A percentile compares a stretch with the other conserved stretches of the same genome.
Evolutionary conservation across 1,284 basidiomycete species (phyloP).

Genomic region (Psilocybe mexicana): DNA sequence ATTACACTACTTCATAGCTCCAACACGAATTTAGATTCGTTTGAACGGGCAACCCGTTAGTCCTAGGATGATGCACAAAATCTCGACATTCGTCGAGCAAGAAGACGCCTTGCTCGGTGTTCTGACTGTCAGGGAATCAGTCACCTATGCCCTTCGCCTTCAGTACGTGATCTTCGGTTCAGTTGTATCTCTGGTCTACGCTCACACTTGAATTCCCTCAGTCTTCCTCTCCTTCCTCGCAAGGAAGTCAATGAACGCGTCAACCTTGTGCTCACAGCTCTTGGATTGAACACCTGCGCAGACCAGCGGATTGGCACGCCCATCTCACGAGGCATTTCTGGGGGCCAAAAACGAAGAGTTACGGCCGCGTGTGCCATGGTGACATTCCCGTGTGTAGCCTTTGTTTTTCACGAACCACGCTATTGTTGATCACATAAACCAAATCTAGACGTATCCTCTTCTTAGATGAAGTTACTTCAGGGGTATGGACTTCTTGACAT

Average conservation of each 20-base stretch:
- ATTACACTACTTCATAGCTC: neutral
- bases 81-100: constrained; percentile 60
- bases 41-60: constrained; percentile 32
- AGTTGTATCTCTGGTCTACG: neutral
- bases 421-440: neutral
- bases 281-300: constrained; percentile 58
- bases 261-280: constrained; percentile 51
- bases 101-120: constrained; percentile 62
- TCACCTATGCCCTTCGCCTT: constrained; percentile 60
- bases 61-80: constrained; percentile 33
- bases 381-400: constrained; percentile 46
- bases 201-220: constrained; percentile 20
- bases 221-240: constrained; percentile 45
- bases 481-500: constrained; percentile 30
- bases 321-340: constrained; percentile 61
- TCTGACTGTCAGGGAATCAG: constrained; percentile 63
- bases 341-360: constrained; percentile 63
- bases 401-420: neutral
- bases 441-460: constrained; percentile 48
- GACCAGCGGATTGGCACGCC: constrained; percentile 58
- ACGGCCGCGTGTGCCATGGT: constrained; percentile 68
- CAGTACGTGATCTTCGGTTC: constrained; percentile 33
- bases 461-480: constrained; percentile 64
- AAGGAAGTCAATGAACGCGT: constrained; percentile 50
- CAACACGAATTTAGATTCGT: constrained; percentile 22